A percentile compares a stretch with the other conserved stretches of the same genome.
Evolutionary conservation across 1,284 basidiomycete genomes (phyloP).

Genomic region (Malassezia slooffiae): DNA sequence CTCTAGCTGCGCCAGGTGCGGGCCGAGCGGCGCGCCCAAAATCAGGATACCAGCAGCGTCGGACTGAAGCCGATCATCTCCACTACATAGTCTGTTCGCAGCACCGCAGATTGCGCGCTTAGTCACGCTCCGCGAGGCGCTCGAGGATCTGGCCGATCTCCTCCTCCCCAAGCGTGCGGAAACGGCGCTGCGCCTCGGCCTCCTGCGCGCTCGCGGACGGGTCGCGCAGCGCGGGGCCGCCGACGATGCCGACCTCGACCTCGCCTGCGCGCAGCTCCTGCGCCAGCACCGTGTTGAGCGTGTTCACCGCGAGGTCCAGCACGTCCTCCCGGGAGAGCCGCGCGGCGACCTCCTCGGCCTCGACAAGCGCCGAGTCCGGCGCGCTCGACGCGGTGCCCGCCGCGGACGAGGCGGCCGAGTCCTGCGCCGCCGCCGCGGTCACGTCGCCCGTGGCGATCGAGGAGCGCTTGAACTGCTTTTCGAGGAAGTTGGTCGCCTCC

Average conservation of each 20-base stretch:
- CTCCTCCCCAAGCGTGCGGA: conserved; percentile 33
- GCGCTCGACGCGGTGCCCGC: conserved; percentile 6
- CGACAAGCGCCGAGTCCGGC: conserved; percentile 27
- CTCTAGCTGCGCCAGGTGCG: too few relatives aligned
- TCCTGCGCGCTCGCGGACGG: conserved; percentile 17
- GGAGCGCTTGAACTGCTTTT: conserved; percentile 83
- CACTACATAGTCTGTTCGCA: too few relatives aligned
- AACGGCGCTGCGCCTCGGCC: conserved; percentile 27
- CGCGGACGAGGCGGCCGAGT: background rate
- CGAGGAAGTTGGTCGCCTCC: conserved; percentile 88
- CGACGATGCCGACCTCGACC: conserved; percentile 52
- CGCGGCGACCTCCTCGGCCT: conserved; percentile 23
- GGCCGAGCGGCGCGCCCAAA: too few relatives aligned
- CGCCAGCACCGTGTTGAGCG: conserved; percentile 79
- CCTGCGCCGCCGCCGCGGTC: background rate
- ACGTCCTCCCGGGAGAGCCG: conserved; percentile 30
- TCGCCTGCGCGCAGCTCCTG: conserved; percentile 75
- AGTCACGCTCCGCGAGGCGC: conserved; percentile 41
- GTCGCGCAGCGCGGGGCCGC: conserved; percentile 22
- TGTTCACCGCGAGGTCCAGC: conserved; percentile 78
- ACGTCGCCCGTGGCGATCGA: conserved; percentile 8
- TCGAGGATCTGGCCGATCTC: conserved; percentile 39
- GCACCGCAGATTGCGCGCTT: too few relatives aligned
- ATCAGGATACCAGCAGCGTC: too few relatives aligned
- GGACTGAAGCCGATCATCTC: too few relatives aligned